phyloP scores from a whole-genome alignment of 345 rosid genomes.

The Arabis alpina region DNA sequence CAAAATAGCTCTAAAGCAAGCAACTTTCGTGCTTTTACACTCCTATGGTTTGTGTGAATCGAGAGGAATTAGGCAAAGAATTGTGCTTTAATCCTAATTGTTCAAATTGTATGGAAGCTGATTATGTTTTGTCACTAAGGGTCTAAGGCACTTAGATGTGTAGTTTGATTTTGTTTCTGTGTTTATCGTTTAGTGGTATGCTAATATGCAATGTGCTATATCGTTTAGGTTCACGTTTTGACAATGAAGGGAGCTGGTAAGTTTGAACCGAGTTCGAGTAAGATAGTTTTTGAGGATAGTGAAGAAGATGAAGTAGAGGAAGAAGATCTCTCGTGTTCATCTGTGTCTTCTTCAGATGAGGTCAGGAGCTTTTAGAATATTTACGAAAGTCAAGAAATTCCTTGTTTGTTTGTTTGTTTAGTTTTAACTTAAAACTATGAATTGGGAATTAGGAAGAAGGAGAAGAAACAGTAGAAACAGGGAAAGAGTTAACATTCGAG shows the following conservation, averaged over 20 bases:
- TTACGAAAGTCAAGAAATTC: background rate
- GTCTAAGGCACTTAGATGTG: background rate
- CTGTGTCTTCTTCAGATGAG: constrained; percentile 44
- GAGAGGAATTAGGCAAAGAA: background rate
- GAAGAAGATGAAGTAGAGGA: constrained; percentile 26
- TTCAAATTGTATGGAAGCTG: background rate
- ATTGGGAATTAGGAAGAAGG: constrained; percentile 57
- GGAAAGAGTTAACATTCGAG: constrained; percentile 76
- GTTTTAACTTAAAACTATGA: background rate
- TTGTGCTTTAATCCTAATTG: too few relatives aligned
- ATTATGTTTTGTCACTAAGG: background rate
- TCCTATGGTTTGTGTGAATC: background rate
- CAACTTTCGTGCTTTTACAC: background rate
- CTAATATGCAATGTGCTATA: background rate
- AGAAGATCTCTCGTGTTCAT: constrained; percentile 22
- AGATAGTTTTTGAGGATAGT: constrained; percentile 38
- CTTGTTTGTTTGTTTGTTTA: constrained; percentile 1
- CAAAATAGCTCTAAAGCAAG: too few relatives aligned
- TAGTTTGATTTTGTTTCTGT: background rate
- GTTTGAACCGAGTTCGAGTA: constrained; percentile 39
- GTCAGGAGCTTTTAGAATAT: constrained; percentile 19
- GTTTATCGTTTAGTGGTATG: constrained; percentile 6
- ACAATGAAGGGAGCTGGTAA: constrained; percentile 36
- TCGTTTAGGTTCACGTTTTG: constrained; percentile 11
- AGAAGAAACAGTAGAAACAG: constrained; percentile 63